Percentiles rank a stretch among this genome's conserved stretches.
Conservation (phyloP, 2,329 filamentous ascomycete species). For the Microdochium paspali region DNA sequence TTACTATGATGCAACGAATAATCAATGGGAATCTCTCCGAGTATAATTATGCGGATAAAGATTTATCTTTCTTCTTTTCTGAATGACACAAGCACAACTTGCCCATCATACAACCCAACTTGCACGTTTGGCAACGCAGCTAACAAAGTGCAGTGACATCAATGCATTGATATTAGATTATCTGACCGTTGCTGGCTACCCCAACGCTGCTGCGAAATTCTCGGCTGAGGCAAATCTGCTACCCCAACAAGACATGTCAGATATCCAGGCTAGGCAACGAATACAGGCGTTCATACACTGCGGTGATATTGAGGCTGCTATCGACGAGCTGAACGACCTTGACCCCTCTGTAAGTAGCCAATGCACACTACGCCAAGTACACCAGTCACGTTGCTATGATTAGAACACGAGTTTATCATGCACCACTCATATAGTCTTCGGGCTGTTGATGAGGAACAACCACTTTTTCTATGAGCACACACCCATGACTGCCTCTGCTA, state of each 20-base stretch:
- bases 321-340: slow-evolving; percentile 79
- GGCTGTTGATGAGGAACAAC: slow-evolving; percentile 86
- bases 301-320: slow-evolving; percentile 78
- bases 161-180: slow-evolving; percentile 96
- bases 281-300: slow-evolving; percentile 80
- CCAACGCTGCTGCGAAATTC: slow-evolving; percentile 85
- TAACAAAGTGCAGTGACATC: slow-evolving; percentile 62
- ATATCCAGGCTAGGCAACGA: slow-evolving; percentile 68
- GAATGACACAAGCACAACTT: slow-evolving; percentile 8
- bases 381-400: slow-evolving; percentile 59
- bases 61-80: slow-evolving; percentile 33
- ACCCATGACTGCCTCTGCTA: background rate
- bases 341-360: slow-evolving; percentile 70
- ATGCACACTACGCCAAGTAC: slow-evolving; percentile 1
- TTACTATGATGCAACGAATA: slow-evolving; percentile 66
- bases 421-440: slow-evolving; percentile 96
- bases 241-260: slow-evolving; percentile 60
- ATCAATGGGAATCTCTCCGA: slow-evolving; percentile 99
- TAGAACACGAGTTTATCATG: slow-evolving; percentile 86
- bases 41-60: slow-evolving; percentile 78
- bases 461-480: slow-evolving; percentile 60
- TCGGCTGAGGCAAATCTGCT: slow-evolving; percentile 85
- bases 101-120: slow-evolving; percentile 5
- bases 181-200: slow-evolving; percentile 90
- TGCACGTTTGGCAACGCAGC: background rate